Percentiles rank a stretch among this genome's conserved stretches.
phyloP scores from a whole-genome alignment of 768 basidiomycete genomes.

The Rubroboletus satanas region DNA sequence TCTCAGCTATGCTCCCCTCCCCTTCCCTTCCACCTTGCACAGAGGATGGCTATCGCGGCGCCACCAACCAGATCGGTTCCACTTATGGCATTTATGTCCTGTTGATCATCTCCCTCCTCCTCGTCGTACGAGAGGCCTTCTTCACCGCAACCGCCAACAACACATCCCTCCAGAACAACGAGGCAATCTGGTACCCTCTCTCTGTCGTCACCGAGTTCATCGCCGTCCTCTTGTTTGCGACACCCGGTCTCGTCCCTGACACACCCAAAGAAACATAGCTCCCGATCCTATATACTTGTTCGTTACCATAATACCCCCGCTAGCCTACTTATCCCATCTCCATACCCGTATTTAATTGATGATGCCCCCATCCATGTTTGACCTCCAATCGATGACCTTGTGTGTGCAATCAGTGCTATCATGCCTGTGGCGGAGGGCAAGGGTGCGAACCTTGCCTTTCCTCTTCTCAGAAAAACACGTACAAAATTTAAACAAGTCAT shows the following conservation, averaged over 20 bases:
- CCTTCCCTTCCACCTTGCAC: not conserved
- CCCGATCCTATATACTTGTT: not conserved
- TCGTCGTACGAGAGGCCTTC: conserved; percentile 31
- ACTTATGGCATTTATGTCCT: conserved; percentile 23
- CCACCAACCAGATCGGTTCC: conserved; percentile 10
- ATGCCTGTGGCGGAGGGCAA: conserved; percentile 19
- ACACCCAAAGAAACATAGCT: not conserved
- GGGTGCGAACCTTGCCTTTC: conserved; percentile 20
- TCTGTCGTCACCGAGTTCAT: conserved; percentile 31
- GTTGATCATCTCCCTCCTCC: conserved; percentile 20
- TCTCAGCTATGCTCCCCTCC: conserved; percentile 4
- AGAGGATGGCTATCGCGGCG: conserved; percentile 8
- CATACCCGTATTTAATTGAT: not conserved
- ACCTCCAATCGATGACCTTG: conserved; percentile 2
- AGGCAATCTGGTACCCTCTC: conserved; percentile 33
- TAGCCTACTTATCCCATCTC: conserved; percentile 4
- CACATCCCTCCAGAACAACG: conserved; percentile 19
- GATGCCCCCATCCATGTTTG: not conserved
- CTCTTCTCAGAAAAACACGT: conserved; percentile 1
- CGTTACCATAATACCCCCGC: conserved; percentile 1
- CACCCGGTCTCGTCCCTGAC: conserved; percentile 33
- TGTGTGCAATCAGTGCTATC: conserved; percentile 4
- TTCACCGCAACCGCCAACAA: conserved; percentile 24
- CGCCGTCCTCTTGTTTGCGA: conserved; percentile 26
- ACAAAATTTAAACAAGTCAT: conserved; percentile 19